Evolutionary conservation across 768 basidiomycete species (phyloP).

Genomic region (Auricularia cornea): DNA sequence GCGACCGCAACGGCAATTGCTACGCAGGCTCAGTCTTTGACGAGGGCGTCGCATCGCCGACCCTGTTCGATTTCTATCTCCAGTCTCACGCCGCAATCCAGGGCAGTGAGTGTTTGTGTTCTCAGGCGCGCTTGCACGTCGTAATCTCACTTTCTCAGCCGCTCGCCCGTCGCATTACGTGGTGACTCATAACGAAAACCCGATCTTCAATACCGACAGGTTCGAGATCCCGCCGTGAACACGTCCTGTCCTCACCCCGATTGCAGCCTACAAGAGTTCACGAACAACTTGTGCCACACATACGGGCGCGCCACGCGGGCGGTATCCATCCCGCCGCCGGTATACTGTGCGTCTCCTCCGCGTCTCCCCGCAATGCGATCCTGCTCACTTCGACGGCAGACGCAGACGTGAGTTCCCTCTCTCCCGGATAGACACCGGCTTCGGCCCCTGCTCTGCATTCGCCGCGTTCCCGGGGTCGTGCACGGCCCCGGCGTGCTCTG

Average conservation of each 20-base stretch:
- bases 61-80: conserved; percentile 43
- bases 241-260: too few relatives aligned
- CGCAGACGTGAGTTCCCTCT: not conserved
- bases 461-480: not conserved
- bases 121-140: not conserved
- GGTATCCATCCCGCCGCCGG: conserved; percentile 52
- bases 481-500: not conserved
- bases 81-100: conserved; percentile 48
- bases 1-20: conserved; percentile 32
- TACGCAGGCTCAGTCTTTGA: conserved; percentile 45
- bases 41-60: conserved; percentile 29
- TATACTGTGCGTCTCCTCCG: conserved; percentile 41
- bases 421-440: not conserved
- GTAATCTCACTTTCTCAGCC: conserved; percentile 26
- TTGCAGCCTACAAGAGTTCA: conserved; percentile 37
- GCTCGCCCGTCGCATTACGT: conserved; percentile 52
- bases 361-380: too few relatives aligned
- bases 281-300: conserved; percentile 43
- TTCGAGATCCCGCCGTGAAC: not conserved
- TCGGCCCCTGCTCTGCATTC: not conserved
- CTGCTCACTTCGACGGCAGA: not conserved
- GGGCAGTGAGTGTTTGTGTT: conserved; percentile 26
- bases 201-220: not conserved
- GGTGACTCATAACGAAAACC: conserved; percentile 34
- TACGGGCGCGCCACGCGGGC: conserved; percentile 48